phyloP scores from a whole-genome alignment of 2,329 filamentous ascomycete species.

The Trichophyton simii region DNA sequence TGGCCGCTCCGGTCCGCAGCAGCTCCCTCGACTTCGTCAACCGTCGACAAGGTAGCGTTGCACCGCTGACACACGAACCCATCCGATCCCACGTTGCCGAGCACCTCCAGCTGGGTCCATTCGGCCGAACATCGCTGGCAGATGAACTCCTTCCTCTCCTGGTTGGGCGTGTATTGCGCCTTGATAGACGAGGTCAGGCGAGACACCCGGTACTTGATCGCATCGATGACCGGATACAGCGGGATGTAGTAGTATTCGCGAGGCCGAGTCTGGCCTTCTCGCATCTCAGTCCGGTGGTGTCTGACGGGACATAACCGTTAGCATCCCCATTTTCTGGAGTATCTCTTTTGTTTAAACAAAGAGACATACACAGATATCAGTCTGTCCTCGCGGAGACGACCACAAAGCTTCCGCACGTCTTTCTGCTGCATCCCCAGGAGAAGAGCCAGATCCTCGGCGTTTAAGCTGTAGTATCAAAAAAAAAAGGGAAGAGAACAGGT shows the following conservation, averaged over 20 bases:
- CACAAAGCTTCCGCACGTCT: constrained; percentile 79
- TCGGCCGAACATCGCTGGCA: constrained; percentile 71
- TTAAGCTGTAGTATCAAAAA: constrained; percentile 42
- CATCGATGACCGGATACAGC: constrained; percentile 85
- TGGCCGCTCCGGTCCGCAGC: constrained; percentile 36
- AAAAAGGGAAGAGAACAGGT: neutral
- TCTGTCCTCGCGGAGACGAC: constrained; percentile 71
- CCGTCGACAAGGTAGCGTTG: constrained; percentile 35
- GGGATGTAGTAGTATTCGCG: constrained; percentile 97
- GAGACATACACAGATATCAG: constrained; percentile 60
- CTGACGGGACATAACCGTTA: constrained; percentile 28
- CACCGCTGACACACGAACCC: constrained; percentile 82
- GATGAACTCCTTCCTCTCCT: constrained; percentile 83
- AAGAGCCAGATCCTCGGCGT: constrained; percentile 76
- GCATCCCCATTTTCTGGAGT: neutral
- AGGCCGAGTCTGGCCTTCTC: constrained; percentile 68
- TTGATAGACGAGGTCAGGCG: constrained; percentile 82
- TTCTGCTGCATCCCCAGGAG: constrained; percentile 84
- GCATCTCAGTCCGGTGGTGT: constrained; percentile 61
- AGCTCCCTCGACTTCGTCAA: constrained; percentile 33
- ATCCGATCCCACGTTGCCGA: constrained; percentile 54
- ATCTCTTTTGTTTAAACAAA: neutral
- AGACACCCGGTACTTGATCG: constrained; percentile 88
- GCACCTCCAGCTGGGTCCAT: constrained; percentile 80
- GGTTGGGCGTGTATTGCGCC: constrained; percentile 62